phyloP scores from a whole-genome alignment of 2,329 filamentous ascomycete genomes.

The Meredithiella fracta region DNA sequence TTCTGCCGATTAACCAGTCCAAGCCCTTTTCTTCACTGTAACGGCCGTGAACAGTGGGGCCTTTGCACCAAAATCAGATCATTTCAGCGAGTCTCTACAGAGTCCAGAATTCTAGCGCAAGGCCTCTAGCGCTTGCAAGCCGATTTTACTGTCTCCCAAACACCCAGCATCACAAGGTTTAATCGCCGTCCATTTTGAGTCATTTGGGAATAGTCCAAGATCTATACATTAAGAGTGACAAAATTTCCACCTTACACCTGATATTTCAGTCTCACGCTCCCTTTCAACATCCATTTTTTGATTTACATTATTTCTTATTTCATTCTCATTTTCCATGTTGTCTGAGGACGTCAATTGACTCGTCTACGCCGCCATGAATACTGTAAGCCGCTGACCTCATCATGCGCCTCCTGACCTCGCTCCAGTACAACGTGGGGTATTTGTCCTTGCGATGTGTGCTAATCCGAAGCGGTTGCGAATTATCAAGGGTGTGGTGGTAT shows the following conservation, averaged over 20 bases:
- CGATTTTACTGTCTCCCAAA: background rate
- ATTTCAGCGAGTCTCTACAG: background rate
- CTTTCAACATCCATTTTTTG: background rate
- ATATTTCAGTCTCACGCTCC: background rate
- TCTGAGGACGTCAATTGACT: conserved; percentile 5
- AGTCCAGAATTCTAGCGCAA: background rate
- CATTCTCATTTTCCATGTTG: conserved; percentile 2
- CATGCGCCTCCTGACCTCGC: background rate
- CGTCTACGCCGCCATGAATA: conserved; percentile 31
- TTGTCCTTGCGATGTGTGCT: background rate
- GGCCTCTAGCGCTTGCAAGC: background rate
- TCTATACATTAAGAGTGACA: background rate
- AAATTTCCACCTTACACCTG: background rate
- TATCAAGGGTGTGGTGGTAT: conserved; percentile 8
- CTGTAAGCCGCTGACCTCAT: conserved; percentile 25
- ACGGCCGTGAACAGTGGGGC: background rate
- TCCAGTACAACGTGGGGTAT: background rate
- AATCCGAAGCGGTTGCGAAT: background rate
- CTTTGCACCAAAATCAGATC: background rate
- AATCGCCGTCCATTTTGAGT: conserved; percentile 3
- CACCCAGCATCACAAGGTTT: background rate
- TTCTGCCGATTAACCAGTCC: too few species aligned
- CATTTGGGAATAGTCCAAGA: background rate
- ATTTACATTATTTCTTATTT: background rate
- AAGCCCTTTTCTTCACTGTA: background rate